phyloP scores from a whole-genome alignment of 768 basidiomycete species.

The Russula virescens region DNA sequence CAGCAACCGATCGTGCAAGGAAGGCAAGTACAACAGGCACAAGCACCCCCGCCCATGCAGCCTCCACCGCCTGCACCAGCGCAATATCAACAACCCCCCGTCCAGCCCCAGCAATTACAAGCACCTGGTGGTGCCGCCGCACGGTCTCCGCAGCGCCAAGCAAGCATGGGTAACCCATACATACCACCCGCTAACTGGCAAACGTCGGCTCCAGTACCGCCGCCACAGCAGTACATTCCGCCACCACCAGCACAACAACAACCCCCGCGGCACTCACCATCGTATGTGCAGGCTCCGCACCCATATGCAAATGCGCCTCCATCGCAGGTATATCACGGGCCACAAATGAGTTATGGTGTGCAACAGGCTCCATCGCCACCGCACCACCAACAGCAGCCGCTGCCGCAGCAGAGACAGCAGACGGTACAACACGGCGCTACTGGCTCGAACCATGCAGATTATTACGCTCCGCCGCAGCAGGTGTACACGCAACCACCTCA shows the following conservation, averaged over 20 bases:
- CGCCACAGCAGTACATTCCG: conserved; percentile 18
- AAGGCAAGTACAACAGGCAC: conserved; percentile 24
- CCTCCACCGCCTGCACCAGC: conserved; percentile 31
- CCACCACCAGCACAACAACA: conserved; percentile 19
- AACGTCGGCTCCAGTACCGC: not conserved
- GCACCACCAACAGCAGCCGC: conserved; percentile 22
- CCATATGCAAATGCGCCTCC: conserved; percentile 20
- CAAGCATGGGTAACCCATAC: conserved; percentile 11
- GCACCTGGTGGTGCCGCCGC: not conserved
- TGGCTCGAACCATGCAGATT: conserved; percentile 14
- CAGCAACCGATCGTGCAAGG: conserved; percentile 23
- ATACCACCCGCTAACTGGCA: conserved; percentile 11
- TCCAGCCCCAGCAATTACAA: conserved; percentile 30
- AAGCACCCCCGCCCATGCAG: conserved; percentile 35
- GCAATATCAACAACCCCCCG: conserved; percentile 36
- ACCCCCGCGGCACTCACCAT: conserved; percentile 8
- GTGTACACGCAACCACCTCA: conserved; percentile 13
- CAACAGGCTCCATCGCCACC: conserved; percentile 27
- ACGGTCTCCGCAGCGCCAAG: conserved; percentile 13
- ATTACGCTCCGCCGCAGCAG: conserved; percentile 15
- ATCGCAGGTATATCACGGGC: conserved; percentile 11
- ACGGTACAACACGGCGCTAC: conserved; percentile 9
- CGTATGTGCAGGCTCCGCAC: conserved; percentile 18
- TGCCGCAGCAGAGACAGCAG: conserved; percentile 18
- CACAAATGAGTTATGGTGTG: conserved; percentile 2